Base-by-base conservation (phyloP, 2,329 filamentous ascomycete species). In the Teratosphaeria zuluensis region DNA sequence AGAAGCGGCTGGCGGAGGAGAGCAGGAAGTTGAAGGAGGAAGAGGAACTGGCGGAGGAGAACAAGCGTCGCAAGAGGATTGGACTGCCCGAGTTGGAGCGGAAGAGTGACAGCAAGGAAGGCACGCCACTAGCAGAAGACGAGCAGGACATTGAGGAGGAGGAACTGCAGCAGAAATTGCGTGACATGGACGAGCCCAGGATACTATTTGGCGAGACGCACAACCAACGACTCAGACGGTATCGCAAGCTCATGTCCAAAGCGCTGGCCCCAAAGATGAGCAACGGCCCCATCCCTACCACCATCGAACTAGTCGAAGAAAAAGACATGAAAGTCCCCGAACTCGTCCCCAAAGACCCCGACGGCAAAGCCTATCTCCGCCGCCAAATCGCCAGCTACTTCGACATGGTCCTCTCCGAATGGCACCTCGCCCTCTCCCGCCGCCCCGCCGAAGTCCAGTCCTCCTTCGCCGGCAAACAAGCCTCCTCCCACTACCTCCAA, bases 351-450 rank as follows among this genome's bases (percentile, higher is more conserved):
- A 79, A 81, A 66, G 88, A 92, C 65, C 77, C 77, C 21, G 83
- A 85, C 48, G 88, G 79, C 0, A 83, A 85, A 53, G 77, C 81
- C 52, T 91, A 88, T 73, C 77, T 99, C 48, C 92, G 88, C 76
- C 82, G 92, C 11, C 92, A 99, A 74, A 80, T 99, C 58, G 89
- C 89, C 21, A 94, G 89, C 54, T 99, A 96, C 78, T 97, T 99
- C 77, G 95, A 89, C 56, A 90, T 99, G 85, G 84, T 99, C n/a
- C 78, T 99, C 59, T 83, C 81, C 52, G 92, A 95, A 73, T 99
- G 95, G 87, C 84, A 92, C 66, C 71, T 77, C 48, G 91, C 92
- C 4, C 82, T 99, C 67, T 83, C 83, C 5, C 75, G 77, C 53
- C 80, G 85, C 54, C 76, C 81, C 31, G 66, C 74, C 8, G 76